Evolutionary conservation across 2,329 filamentous ascomycete species (phyloP).

Genomic region (Botryosphaeria agaves): DNA sequence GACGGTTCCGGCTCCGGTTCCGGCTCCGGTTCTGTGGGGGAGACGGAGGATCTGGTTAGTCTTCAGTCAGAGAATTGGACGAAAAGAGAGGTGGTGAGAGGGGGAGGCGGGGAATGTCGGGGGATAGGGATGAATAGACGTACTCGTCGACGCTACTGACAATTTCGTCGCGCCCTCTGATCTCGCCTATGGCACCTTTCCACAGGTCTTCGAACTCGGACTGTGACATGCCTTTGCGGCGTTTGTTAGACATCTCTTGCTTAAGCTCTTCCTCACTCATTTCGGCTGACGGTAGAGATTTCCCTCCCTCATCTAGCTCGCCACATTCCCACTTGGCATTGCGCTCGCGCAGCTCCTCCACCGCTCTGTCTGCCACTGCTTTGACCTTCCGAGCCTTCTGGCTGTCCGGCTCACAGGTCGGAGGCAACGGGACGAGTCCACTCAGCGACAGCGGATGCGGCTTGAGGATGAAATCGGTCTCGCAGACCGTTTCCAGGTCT

Average conservation of each 20-base stretch:
- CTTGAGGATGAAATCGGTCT: constrained; percentile 71
- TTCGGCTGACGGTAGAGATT: constrained; percentile 44
- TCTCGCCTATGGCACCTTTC: constrained; percentile 54
- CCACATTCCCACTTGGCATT: constrained; percentile 86
- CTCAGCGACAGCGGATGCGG: constrained; percentile 69
- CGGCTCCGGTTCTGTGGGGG: constrained; percentile 63
- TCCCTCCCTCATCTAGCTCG: constrained; percentile 44
- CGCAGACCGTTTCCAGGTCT: constrained; percentile 62
- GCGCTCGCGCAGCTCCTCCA: constrained; percentile 72
- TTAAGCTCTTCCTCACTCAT: constrained; percentile 56
- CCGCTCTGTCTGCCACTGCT: constrained; percentile 69
- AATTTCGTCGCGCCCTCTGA: constrained; percentile 44
- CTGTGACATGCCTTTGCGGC: constrained; percentile 67
- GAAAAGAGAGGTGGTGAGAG: constrained; percentile 5
- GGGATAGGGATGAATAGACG: constrained; percentile 19
- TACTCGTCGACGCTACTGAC: constrained; percentile 39
- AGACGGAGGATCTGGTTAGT: constrained; percentile 71
- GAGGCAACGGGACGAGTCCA: constrained; percentile 67
- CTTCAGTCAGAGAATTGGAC: constrained; percentile 7
- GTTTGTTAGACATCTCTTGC: constrained; percentile 54
- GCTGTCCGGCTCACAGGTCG: constrained; percentile 87
- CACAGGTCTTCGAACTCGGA: constrained; percentile 87
- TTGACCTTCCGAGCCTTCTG: constrained; percentile 80
- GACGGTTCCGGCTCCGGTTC: no score
- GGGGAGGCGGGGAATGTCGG: constrained; percentile 2